These are phyloP conservation scores for Papiliotrema fonsecae DNA, from an alignment of 1,284 basidiomycete genomes.

Conservation along the genomic window DNA sequence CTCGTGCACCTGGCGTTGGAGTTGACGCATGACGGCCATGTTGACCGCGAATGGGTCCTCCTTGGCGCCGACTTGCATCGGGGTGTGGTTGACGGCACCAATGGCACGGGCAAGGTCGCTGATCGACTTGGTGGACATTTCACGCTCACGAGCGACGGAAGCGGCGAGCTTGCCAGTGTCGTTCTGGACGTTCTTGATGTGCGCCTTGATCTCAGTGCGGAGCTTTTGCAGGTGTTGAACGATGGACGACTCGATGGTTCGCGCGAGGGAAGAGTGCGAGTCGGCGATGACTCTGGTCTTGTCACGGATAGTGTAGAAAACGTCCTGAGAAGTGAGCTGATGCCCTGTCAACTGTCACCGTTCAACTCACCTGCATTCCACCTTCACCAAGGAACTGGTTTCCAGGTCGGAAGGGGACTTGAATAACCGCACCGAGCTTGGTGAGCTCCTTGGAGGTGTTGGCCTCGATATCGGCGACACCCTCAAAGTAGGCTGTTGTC, in stretches of 20 bases:
- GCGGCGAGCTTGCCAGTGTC: slow-evolving; percentile 95
- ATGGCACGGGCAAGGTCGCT: slow-evolving; percentile 83
- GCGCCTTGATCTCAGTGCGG: slow-evolving; percentile 90
- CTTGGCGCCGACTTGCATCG: slow-evolving; percentile 76
- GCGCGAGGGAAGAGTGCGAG: slow-evolving; percentile 91
- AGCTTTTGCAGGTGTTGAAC: slow-evolving; percentile 97
- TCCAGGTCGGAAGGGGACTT: slow-evolving; percentile 91
- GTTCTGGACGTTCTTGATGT: slow-evolving; percentile 96
- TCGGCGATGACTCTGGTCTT: slow-evolving; percentile 92
- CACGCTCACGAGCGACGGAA: slow-evolving; percentile 85
- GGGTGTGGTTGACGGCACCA: slow-evolving; percentile 90
- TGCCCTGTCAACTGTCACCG: no score
- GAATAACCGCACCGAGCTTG: slow-evolving; percentile 94
- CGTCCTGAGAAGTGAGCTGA: slow-evolving; percentile 74
- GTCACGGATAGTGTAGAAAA: slow-evolving; percentile 89
- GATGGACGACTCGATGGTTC: slow-evolving; percentile 94
- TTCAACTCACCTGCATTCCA: slow-evolving; percentile 62
- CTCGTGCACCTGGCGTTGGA: slow-evolving; percentile 79
- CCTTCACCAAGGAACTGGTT: slow-evolving; percentile 95
- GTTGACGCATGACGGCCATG: slow-evolving; percentile 75
- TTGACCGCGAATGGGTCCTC: slow-evolving; percentile 82
- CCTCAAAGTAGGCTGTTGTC: slow-evolving; percentile 55
- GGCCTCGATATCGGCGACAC: slow-evolving; percentile 90
- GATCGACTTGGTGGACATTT: slow-evolving; percentile 79
- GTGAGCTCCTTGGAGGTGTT: slow-evolving; percentile 91